Percentiles rank a stretch among this genome's conserved stretches.
phyloP scores from a whole-genome alignment of 2,329 filamentous ascomycete genomes.

The Penicillium nordicum region DNA sequence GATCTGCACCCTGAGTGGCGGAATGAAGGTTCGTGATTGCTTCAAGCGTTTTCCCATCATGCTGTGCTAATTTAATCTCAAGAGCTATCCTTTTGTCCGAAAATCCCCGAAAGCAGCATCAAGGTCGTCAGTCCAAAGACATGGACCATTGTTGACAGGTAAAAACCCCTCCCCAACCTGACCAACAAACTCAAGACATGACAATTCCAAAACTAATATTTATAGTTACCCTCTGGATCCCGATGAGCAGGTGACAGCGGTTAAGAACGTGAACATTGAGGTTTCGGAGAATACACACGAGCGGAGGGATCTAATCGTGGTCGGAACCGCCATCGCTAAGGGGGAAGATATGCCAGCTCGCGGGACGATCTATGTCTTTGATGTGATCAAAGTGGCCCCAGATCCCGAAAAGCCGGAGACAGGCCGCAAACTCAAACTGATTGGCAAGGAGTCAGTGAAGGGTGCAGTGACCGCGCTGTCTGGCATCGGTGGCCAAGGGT shows the following conservation, averaged over 20 bases:
- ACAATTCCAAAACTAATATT: not conserved
- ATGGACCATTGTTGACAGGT: conserved; percentile 73
- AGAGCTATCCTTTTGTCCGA: conserved; percentile 60
- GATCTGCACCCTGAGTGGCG: conserved; percentile 79
- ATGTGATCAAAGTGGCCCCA: conserved; percentile 87
- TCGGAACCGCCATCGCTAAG: conserved; percentile 80
- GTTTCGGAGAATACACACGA: conserved; percentile 88
- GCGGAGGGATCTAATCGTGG: conserved; percentile 73
- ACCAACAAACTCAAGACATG: not conserved
- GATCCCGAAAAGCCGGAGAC: conserved; percentile 83
- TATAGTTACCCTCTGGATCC: conserved; percentile 63
- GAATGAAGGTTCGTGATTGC: conserved; percentile 57
- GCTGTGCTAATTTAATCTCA: conserved; percentile 9
- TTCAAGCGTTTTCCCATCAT: not conserved
- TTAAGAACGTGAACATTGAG: conserved; percentile 81
- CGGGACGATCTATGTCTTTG: conserved; percentile 84
- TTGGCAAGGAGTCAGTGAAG: conserved; percentile 86
- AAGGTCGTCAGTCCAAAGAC: conserved; percentile 75
- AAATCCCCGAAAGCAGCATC: conserved; percentile 66
- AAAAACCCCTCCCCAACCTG: conserved; percentile 9
- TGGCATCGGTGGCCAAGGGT: conserved; percentile 79
- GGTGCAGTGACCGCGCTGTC: conserved; percentile 86
- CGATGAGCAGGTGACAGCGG: conserved; percentile 73
- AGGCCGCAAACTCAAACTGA: conserved; percentile 76
- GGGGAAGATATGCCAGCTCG: conserved; percentile 87